Base-by-base conservation (phyloP, 2,329 filamentous ascomycete species). In the Byssoonygena ceratinophila region DNA sequence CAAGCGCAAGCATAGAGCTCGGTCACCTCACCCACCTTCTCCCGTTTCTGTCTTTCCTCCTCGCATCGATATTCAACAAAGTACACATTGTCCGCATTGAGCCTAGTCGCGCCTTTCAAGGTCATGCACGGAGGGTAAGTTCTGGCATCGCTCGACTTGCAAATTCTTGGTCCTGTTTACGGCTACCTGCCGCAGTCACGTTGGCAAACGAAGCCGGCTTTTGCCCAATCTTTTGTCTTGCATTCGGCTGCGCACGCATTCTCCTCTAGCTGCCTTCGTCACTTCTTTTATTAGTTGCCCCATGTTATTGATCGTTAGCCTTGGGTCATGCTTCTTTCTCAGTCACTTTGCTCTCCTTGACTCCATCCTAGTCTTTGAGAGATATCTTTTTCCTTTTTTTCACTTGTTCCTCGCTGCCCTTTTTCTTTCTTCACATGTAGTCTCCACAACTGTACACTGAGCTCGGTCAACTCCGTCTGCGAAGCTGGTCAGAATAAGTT, bases 51-150 rank as follows among this genome's bases (percentile, higher is more conserved):
- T 23, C n/a, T 23, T 9, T 16, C 37, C 27, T 5, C 18, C 40
- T 29, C 32, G 20, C 29, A n/a, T 34, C 20, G 46, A 20, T 29
- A 22, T 27, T 31, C 40, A 41, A 52, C 23, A 31, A 46, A 39
- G 40, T 20, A 27, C 31, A 46, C 31, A 37, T 37, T n/a, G 34
- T 18, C 41, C 50, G 50, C 43, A 46, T 54, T 45, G 18, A 45
- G 47, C 23, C 51, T 54, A 50, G 51, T 56, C 51, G 47, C 51
- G 29, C 51, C 31, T 51, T 46, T 44, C 43, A 40, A 31, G 39
- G 39, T 46, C 44, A 50, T 51, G 67, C 66, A 68, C 67, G 64
- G 66, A 68, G 66, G 61, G 63, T 66, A 66, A 65, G 66, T 56
- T 29, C 31, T 64, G 64, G 55, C 65, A 59, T 62, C 64, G 60